Conservation (phyloP, 441 rosid species). For the Pelargonium cotyledonis region DNA sequence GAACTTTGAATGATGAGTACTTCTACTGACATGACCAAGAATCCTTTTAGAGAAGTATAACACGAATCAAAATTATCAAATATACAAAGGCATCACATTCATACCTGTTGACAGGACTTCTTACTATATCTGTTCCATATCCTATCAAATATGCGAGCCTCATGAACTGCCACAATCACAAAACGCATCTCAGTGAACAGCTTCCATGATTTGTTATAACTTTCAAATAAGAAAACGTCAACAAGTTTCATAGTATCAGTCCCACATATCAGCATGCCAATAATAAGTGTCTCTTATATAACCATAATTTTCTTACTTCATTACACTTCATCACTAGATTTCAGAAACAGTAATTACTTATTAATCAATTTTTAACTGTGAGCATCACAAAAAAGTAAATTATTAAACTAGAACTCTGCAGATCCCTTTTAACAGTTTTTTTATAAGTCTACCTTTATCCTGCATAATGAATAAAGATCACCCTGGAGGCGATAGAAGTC, state of each 20-base stretch:
- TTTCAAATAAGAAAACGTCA: not conserved
- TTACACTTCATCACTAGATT: constrained; percentile 5
- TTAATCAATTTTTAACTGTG: not conserved
- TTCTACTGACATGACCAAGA: constrained; percentile 14
- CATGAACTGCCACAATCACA: constrained; percentile 72
- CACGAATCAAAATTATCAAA: constrained; percentile 7
- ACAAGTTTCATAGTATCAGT: not conserved
- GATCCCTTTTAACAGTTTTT: not conserved
- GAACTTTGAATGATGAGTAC: not conserved
- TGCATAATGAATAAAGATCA: constrained; percentile 90
- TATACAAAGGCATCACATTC: constrained; percentile 12
- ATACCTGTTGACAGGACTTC: constrained; percentile 95
- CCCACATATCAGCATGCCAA: constrained; percentile 13
- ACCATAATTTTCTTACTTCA: constrained; percentile 8
- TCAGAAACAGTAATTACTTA: constrained; percentile 7
- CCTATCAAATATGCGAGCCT: constrained; percentile 95
- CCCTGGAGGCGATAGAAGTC: constrained; percentile 91
- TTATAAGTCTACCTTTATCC: constrained; percentile 51
- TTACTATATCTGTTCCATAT: constrained; percentile 79
- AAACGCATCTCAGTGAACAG: constrained; percentile 20
- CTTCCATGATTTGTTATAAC: not conserved
- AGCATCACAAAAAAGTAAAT: not conserved
- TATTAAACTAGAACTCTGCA: not conserved
- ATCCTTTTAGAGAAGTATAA: constrained; percentile 7
- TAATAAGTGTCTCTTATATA: constrained; percentile 1